phyloP scores from a whole-genome alignment of 1,139 yeast genomes.

The Yamadazyma dushanensis region DNA sequence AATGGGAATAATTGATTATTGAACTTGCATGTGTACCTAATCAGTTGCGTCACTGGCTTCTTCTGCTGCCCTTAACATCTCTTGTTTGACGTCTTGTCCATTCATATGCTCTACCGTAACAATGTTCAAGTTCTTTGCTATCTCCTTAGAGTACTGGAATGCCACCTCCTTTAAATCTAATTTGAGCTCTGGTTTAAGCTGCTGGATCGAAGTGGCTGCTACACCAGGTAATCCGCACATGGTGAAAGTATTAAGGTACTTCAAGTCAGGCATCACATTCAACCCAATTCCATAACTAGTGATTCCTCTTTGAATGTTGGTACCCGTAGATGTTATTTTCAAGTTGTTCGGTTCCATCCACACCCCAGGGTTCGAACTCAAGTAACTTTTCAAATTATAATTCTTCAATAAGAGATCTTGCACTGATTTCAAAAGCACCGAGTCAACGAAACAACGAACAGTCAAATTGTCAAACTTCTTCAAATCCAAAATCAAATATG shows the following conservation, averaged over 20 bases:
- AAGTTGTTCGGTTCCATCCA: conserved; percentile 59
- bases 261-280: conserved; percentile 72
- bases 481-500: conserved; percentile 79
- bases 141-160: conserved; percentile 48
- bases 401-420: conserved; percentile 50
- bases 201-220: conserved; percentile 36
- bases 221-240: conserved; percentile 85
- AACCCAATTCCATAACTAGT: conserved; percentile 90
- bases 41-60: no score
- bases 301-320: conserved; percentile 79
- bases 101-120: conserved; percentile 45
- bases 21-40: no score
- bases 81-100: conserved; percentile 24
- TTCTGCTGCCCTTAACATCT: conserved; percentile 3
- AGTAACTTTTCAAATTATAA: conserved; percentile 43
- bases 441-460: conserved; percentile 72
- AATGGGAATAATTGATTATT: no score
- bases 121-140: conserved; percentile 51
- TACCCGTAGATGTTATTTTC: conserved; percentile 89
- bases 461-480: conserved; percentile 58
- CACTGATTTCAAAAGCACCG: conserved; percentile 64
- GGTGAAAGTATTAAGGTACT: conserved; percentile 65
- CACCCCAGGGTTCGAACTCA: conserved; percentile 80
- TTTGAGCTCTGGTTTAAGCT: conserved; percentile 21
- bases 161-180: conserved; percentile 47